Evolutionary conservation across 2,329 filamentous ascomycete species (phyloP), one percentile per base, ranked within the genome.

Genomic region (Hypoxylon rubiginosum): DNA sequence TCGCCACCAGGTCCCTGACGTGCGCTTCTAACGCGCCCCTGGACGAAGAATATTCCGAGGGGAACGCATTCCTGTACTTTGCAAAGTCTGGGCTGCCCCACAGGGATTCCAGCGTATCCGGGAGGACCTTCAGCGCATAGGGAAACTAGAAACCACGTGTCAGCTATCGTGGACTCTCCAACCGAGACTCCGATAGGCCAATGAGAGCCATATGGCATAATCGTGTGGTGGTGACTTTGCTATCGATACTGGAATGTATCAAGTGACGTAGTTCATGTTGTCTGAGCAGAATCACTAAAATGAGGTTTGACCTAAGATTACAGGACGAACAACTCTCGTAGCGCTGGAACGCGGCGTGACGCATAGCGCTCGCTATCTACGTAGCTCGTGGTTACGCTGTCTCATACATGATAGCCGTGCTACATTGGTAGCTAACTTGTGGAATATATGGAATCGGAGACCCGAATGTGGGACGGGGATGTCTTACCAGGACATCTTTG

Each of bases 401-500:
- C 64, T 63, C 57, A 66, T 60, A 39, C 34, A 39, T n/a, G 39
- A 65, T 62, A 56, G 56, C 59, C 49, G 52, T 67, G 55, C 67
- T 72, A 68, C 64, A 69, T 64, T 56, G 60, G 49, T 61, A 52
- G 54, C 49, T 48, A 62, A 54, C 32, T 26, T 34, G 51, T 39
- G 48, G 54, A 48, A 62, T 54, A 62, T 54, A 46, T 48, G 49
- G 63, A 46, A 11, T 67, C 59, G 61, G 63, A 60, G 52, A 59
- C 52, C 39, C 49, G 55, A 57, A 39, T n/a, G 52, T 58, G 28
- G 46, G 48, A 55, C 24, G 67, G 64, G 69, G 66, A 65, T 68
- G 64, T 82, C 91, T 87, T 88, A 94, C 92, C 82, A 94, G 83
- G 70, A 92, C 88, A 78, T 94, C 90, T 81, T 92, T 92, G 80